Evolutionary conservation across 164 flowering plant species (phyloP).

Genomic region (Tetrastigma voinierianum): DNA sequence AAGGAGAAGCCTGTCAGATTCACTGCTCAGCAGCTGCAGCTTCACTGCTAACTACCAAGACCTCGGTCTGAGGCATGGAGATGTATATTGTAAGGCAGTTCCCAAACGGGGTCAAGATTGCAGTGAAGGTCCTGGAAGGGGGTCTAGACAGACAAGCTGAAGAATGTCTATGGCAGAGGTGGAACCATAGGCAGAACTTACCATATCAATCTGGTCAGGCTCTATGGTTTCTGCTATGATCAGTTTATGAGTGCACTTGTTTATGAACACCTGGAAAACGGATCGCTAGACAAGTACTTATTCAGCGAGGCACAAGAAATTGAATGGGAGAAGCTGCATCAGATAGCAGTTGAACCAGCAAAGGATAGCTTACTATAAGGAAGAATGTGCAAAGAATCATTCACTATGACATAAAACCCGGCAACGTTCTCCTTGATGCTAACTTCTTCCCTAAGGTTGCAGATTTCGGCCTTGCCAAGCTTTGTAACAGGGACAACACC

Average conservation of each 20-base stretch:
- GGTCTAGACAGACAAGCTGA: not conserved
- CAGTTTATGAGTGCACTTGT: conserved; percentile 2
- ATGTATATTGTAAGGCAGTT: no score
- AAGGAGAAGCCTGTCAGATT: conserved; percentile 28
- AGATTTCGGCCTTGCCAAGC: conserved; percentile 15
- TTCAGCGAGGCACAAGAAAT: not conserved
- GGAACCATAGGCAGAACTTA: conserved; percentile 8
- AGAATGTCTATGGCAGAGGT: conserved; percentile 15
- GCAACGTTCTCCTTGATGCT: conserved; percentile 10
- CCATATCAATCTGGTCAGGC: conserved; percentile 8
- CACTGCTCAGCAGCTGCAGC: conserved; percentile 20
- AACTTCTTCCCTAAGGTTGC: conserved; percentile 10
- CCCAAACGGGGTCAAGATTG: not conserved
- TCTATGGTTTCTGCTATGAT: conserved; percentile 13
- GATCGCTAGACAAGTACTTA: conserved; percentile 1
- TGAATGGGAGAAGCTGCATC: not conserved
- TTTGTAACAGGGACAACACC: conserved; percentile 3
- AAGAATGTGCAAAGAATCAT: conserved; percentile 11
- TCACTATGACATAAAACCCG: conserved; percentile 15
- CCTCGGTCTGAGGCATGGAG: no score
- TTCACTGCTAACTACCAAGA: conserved; percentile 21
- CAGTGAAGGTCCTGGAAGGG: conserved; percentile 1
- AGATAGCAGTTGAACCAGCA: conserved; percentile 12
- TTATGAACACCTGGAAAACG: conserved; percentile 7
- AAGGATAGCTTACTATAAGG: conserved; percentile 12